phyloP scores from a whole-genome alignment of 345 rosid species.

The Mercurialis annua region DNA sequence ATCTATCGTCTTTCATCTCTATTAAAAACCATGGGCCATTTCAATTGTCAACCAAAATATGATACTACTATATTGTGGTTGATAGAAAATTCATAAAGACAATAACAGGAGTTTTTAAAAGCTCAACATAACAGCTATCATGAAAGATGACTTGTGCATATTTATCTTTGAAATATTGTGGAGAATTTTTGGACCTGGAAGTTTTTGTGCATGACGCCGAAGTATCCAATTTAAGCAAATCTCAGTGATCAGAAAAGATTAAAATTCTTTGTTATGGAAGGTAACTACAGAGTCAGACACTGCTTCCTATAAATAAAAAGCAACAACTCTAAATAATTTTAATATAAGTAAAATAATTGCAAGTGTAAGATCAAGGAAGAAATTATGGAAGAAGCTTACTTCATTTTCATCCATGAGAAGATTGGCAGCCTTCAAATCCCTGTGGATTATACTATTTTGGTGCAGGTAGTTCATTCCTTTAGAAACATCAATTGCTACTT shows the following conservation, averaged over 20 bases:
- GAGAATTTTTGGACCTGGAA: neutral
- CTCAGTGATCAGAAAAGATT: neutral
- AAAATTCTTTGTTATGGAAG: neutral
- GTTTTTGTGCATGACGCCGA: neutral
- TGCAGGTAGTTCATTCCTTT: conserved; percentile 99
- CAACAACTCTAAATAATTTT: neutral
- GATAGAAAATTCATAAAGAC: no score
- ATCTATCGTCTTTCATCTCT: no score
- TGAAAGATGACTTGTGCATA: no score
- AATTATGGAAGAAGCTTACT: conserved; percentile 39
- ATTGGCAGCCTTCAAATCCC: conserved; percentile 96
- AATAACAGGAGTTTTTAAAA: no score
- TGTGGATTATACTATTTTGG: conserved; percentile 89
- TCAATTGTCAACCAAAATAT: no score
- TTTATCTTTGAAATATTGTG: no score
- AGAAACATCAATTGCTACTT: conserved; percentile 87
- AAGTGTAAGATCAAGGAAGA: neutral
- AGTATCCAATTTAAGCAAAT: neutral
- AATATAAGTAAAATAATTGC: neutral
- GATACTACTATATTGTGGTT: no score
- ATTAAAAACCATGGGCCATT: no score
- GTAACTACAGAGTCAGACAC: neutral
- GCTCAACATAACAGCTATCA: no score
- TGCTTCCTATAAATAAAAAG: neutral
- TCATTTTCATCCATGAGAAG: conserved; percentile 98